These are phyloP conservation scores for Hypoxylon sp. DNA, from an alignment of 2,329 filamentous ascomycete species.

Conservation along the genomic window DNA sequence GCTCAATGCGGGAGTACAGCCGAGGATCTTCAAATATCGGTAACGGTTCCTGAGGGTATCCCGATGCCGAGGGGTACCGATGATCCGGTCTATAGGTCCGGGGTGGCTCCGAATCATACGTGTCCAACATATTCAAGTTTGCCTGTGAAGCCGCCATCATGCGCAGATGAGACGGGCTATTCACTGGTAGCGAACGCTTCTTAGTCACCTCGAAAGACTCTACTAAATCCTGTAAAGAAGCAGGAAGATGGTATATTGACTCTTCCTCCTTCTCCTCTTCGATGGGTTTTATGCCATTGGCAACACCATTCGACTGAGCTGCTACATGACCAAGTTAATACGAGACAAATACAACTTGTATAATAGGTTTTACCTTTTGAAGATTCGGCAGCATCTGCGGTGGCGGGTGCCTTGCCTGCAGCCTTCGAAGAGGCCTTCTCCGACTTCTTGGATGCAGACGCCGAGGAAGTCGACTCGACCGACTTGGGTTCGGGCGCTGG, in stretches of 20 bases:
- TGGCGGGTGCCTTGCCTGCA: conserved; percentile 62
- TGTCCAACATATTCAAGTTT: conserved; percentile 75
- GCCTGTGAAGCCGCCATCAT: conserved; percentile 83
- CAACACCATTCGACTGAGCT: conserved; percentile 65
- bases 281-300: conserved; percentile 66
- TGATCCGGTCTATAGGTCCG: conserved; percentile 87
- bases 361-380: conserved; percentile 60
- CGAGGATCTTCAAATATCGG: conserved; percentile 91
- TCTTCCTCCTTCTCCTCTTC: conserved; percentile 66
- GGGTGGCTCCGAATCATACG: conserved; percentile 84
- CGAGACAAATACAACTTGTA: conserved; percentile 11
- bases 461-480: conserved; percentile 46
- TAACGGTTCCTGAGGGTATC: conserved; percentile 94
- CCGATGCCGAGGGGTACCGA: conserved; percentile 80
- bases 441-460: conserved; percentile 52
- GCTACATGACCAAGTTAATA: conserved; percentile 50
- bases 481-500: conserved; percentile 55
- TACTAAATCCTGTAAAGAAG: conserved; percentile 89
- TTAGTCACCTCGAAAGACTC: conserved; percentile 91
- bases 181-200: conserved; percentile 73
- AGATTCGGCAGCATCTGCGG: conserved; percentile 60
- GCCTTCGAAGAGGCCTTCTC: conserved; percentile 59
- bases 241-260: conserved; percentile 92
- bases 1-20: conserved; percentile 90
- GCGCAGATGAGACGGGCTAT: conserved; percentile 77